Evolutionary conservation across 495 filamentous ascomycete genomes (phyloP).

Genomic region (Astrocystis sublimbata): DNA sequence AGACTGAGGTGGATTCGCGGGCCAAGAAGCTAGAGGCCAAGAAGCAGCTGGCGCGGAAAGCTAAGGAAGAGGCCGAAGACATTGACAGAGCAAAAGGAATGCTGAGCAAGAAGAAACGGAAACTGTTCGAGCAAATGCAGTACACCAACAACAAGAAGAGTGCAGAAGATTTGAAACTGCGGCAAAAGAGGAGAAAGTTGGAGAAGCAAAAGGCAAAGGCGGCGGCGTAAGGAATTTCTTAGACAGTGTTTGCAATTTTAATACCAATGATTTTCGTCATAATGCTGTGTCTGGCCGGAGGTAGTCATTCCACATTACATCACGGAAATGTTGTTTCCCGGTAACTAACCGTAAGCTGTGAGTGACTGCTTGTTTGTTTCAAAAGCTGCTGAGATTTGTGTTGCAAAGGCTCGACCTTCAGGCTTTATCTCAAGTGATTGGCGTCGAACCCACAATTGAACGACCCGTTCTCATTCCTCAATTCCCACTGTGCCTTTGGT

Average conservation of each 20-base stretch:
- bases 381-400: not conserved
- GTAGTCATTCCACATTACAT: not conserved
- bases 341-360: too few relatives aligned
- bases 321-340: too few relatives aligned
- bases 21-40: conserved; percentile 62
- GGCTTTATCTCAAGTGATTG: not conserved
- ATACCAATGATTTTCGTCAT: conserved; percentile 24
- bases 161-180: conserved; percentile 70
- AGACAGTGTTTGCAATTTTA: conserved; percentile 30
- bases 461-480: not conserved
- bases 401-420: not conserved
- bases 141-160: conserved; percentile 84
- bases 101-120: conserved; percentile 89
- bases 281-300: not conserved
- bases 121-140: conserved; percentile 88
- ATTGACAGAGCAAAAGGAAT: conserved; percentile 87
- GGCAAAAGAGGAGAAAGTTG: conserved; percentile 83
- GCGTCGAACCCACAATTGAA: conserved; percentile 10
- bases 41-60: conserved; percentile 70
- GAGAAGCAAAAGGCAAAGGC: conserved; percentile 61
- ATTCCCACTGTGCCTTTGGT: not conserved
- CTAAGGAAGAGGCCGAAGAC: conserved; percentile 75
- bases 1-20: conserved; percentile 48
- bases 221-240: conserved; percentile 33
- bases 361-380: not conserved